Conservation (phyloP, 495 filamentous ascomycete genomes). For the Talaromyces borbonicus region DNA sequence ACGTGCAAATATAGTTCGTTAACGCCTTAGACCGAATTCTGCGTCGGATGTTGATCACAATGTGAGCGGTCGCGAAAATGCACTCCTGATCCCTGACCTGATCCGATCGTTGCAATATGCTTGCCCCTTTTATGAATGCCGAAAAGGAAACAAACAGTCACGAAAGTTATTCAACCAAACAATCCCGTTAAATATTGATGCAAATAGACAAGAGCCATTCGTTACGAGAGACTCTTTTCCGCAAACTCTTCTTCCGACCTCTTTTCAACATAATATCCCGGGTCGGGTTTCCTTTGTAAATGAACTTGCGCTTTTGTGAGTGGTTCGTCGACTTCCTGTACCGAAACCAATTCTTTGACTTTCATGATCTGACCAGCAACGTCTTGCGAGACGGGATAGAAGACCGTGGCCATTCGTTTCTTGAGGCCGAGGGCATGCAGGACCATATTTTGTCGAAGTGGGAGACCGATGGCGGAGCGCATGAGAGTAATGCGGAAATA, state of each 20-base stretch:
- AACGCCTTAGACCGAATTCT: no score
- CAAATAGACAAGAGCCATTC: no score
- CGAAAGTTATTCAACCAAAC: no score
- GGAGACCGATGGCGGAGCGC: conserved; percentile 88
- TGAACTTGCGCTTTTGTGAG: conserved; percentile 65
- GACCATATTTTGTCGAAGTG: conserved; percentile 68
- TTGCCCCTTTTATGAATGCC: no score
- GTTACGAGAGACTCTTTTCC: conserved; percentile 15
- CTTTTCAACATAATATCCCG: conserved; percentile 74
- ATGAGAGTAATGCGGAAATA: conserved; percentile 94
- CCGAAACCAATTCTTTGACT: conserved; percentile 89
- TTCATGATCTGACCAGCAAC: conserved; percentile 94
- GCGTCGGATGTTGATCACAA: no score
- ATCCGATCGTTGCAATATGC: no score
- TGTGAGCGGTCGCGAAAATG: no score
- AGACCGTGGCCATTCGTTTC: conserved; percentile 81
- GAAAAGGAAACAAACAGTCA: no score
- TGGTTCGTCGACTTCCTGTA: conserved; percentile 68
- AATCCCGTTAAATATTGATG: no score
- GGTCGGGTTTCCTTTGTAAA: conserved; percentile 64
- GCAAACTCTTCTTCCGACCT: conserved; percentile 13
- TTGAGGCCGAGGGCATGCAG: conserved; percentile 83
- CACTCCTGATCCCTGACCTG: no score
- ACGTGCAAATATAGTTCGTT: background rate
- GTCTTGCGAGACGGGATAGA: conserved; percentile 74